Percentiles rank a stretch among this genome's conserved stretches.
Conservation (phyloP, 2,329 filamentous ascomycete species). For the Fusarium marasasianum region DNA sequence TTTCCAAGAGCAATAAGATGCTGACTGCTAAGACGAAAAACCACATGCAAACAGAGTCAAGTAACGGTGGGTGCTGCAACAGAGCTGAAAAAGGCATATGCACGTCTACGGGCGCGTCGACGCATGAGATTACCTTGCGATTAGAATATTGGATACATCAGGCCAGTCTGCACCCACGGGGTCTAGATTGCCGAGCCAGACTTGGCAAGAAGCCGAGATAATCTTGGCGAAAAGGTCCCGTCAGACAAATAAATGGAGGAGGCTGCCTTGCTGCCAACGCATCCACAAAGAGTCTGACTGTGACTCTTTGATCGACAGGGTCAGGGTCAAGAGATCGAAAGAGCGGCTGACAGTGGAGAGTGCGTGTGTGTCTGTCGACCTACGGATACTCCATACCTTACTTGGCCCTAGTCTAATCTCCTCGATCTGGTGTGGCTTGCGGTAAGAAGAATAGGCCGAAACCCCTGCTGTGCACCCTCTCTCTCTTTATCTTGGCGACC, state of each 20-base stretch:
- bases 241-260: background rate
- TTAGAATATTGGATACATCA: constrained; percentile 1
- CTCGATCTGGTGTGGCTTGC: constrained; percentile 2
- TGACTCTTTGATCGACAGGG: background rate
- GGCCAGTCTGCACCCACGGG: background rate
- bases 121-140: constrained; percentile 9
- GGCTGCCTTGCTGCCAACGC: background rate
- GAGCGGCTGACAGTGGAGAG: background rate
- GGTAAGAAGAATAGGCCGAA: background rate
- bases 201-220: constrained; percentile 13
- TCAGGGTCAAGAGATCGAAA: background rate
- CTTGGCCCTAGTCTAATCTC: background rate
- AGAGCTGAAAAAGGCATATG: constrained; percentile 11
- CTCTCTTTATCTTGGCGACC: background rate
- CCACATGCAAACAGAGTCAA: background rate
- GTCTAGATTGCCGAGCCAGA: constrained; percentile 9
- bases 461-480: background rate
- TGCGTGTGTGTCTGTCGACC: background rate
- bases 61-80: background rate
- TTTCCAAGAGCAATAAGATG: constrained; percentile 19
- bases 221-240: background rate
- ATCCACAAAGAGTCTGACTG: background rate
- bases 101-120: constrained; percentile 28
- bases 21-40: background rate
- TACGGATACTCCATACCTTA: background rate